Evolutionary conservation across 768 basidiomycete species (phyloP).

Genomic region (Amanita pseudoporphyria): DNA sequence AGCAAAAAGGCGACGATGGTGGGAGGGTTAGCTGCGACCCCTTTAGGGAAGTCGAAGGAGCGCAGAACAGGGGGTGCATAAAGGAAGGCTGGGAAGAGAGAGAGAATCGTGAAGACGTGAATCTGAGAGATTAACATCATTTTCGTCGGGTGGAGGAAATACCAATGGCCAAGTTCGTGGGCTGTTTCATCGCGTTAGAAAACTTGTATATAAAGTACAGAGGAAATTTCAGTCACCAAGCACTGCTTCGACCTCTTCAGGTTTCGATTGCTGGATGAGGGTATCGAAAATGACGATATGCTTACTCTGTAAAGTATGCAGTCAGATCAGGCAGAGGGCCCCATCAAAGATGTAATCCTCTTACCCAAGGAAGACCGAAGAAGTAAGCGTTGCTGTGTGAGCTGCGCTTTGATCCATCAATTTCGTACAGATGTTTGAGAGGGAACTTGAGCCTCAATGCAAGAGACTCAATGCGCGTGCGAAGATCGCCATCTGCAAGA

Average conservation of each 20-base stretch:
- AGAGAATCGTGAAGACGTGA: conserved; percentile 81
- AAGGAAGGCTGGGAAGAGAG: conserved; percentile 85
- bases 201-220: not conserved
- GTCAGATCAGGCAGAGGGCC: not conserved
- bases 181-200: conserved; percentile 30
- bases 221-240: conserved; percentile 34
- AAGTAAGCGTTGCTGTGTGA: conserved; percentile 98
- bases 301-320: conserved; percentile 47
- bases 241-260: conserved; percentile 96
- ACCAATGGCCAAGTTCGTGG: conserved; percentile 97
- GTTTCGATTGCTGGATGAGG: conserved; percentile 81
- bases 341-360: conserved; percentile 10
- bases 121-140: conserved; percentile 79
- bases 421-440: conserved; percentile 89
- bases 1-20: conserved; percentile 82
- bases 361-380: conserved; percentile 91
- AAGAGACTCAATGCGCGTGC: conserved; percentile 66
- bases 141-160: conserved; percentile 83
- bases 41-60: conserved; percentile 71
- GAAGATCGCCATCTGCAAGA: conserved; percentile 66
- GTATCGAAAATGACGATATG: conserved; percentile 98
- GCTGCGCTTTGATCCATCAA: conserved; percentile 93
- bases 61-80: conserved; percentile 68
- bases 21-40: conserved; percentile 56
- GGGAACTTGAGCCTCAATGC: conserved; percentile 86